Evolutionary conservation across 2,329 filamentous ascomycete genomes (phyloP).

Genomic region (Fusarium nygamai): DNA sequence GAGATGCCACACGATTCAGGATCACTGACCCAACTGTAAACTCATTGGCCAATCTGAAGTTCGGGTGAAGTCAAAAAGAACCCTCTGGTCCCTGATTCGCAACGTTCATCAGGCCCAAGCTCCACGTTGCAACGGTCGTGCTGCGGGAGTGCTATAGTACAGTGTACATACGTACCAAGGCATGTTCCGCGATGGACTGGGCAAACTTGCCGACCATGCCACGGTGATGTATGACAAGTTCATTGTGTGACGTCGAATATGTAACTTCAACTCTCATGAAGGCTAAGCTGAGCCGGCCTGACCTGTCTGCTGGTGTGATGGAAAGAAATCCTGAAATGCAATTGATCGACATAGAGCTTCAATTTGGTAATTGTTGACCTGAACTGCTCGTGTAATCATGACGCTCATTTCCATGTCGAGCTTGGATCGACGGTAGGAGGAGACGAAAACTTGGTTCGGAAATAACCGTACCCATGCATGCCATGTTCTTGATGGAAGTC

Average conservation of each 20-base stretch:
- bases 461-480: constrained; percentile 29
- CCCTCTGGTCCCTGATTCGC: constrained; percentile 31
- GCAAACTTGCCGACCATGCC: constrained; percentile 17
- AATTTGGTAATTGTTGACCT: constrained; percentile 11
- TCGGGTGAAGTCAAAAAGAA: constrained; percentile 32
- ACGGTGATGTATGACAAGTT: constrained; percentile 40
- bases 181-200: constrained; percentile 22
- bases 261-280: not conserved
- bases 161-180: constrained; percentile 3
- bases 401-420: constrained; percentile 23
- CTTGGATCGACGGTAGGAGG: constrained; percentile 27
- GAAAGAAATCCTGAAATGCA: constrained; percentile 4
- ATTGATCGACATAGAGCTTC: constrained; percentile 1
- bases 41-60: constrained; percentile 28
- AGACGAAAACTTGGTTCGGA: constrained; percentile 38
- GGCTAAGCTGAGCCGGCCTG: not conserved
- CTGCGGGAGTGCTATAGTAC: constrained; percentile 22
- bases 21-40: constrained; percentile 2
- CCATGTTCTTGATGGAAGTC: constrained; percentile 17
- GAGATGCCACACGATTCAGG: constrained; percentile 36
- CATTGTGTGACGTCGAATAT: constrained; percentile 37
- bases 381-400: constrained; percentile 20
- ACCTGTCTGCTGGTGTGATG: not conserved
- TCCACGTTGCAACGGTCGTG: constrained; percentile 34
- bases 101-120: constrained; percentile 21